Evolutionary conservation across 2,329 filamentous ascomycete genomes (phyloP).

Genomic region (Trichophyton mentagrophytes): DNA sequence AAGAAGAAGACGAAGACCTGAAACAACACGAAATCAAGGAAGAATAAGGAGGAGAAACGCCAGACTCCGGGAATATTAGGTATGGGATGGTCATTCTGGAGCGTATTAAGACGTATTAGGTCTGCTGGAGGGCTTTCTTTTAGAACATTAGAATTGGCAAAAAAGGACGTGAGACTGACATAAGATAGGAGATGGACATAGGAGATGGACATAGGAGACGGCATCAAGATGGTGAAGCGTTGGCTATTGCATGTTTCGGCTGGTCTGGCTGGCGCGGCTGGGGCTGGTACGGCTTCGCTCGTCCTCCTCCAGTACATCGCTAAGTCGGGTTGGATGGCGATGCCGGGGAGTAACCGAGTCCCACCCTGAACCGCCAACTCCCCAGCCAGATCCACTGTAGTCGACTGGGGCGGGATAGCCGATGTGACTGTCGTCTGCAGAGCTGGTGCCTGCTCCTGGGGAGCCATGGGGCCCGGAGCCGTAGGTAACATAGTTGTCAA

Average conservation of each 20-base stretch:
- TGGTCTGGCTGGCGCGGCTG: conserved; percentile 55
- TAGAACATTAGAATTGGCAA: neutral
- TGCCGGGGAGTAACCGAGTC: conserved; percentile 59
- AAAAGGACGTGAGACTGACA: neutral
- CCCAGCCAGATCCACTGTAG: conserved; percentile 55
- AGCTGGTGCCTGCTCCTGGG: conserved; percentile 19
- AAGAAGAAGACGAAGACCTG: too few relatives aligned
- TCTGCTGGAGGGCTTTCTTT: neutral
- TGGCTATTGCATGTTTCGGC: conserved; percentile 19
- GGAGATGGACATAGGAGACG: neutral
- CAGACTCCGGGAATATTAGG: neutral
- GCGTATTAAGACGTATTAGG: neutral
- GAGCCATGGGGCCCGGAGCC: conserved; percentile 27
- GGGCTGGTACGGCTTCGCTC: conserved; percentile 56
- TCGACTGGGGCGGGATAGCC: conserved; percentile 38
- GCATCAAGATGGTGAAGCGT: neutral
- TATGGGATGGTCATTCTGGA: conserved; percentile 1
- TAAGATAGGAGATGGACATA: neutral
- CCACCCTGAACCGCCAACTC: conserved; percentile 55
- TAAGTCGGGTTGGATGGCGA: conserved; percentile 76
- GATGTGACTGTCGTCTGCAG: conserved; percentile 15
- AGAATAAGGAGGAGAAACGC: neutral
- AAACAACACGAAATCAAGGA: neutral
- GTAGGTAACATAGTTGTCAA: conserved; percentile 34
- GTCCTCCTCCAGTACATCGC: conserved; percentile 78